These are phyloP conservation scores for Penicillium glabrum DNA, from an alignment of 2,329 filamentous ascomycete species.

Conservation along the genomic window DNA sequence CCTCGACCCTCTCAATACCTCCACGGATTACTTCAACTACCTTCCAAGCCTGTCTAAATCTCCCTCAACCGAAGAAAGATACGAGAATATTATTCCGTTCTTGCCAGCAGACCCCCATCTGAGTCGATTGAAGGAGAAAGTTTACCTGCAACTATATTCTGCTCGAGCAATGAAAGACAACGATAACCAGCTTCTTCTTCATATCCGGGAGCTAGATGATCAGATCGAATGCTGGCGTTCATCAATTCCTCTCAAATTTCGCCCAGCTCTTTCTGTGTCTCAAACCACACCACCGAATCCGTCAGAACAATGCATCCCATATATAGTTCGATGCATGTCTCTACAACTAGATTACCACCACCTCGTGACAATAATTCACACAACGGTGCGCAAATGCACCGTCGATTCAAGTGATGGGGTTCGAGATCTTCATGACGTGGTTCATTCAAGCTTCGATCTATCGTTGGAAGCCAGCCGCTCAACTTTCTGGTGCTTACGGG, in stretches of 20 bases:
- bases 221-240: slow-evolving; percentile 17
- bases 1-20: background rate
- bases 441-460: slow-evolving; percentile 23
- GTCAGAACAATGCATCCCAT: background rate
- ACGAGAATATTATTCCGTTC: background rate
- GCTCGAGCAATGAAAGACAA: slow-evolving; percentile 8
- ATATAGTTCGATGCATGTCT: slow-evolving; percentile 6
- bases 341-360: slow-evolving; percentile 18
- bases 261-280: slow-evolving; percentile 15
- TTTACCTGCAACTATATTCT: slow-evolving; percentile 14
- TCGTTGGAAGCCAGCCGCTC: slow-evolving; percentile 17
- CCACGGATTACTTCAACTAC: slow-evolving; percentile 3
- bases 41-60: too few relatives aligned
- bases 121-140: slow-evolving; percentile 13
- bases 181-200: slow-evolving; percentile 13
- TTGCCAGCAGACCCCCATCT: slow-evolving; percentile 8
- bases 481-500: slow-evolving; percentile 11
- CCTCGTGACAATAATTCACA: slow-evolving; percentile 16
- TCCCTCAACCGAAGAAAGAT: background rate
- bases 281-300: background rate
- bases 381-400: slow-evolving; percentile 18
- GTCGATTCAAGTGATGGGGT: background rate
- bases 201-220: slow-evolving; percentile 18
- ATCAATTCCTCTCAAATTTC: slow-evolving; percentile 11
- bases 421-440: slow-evolving; percentile 15